Base-by-base conservation (phyloP, 495 filamentous ascomycete genomes). In the Xylaria bambusicola region DNA sequence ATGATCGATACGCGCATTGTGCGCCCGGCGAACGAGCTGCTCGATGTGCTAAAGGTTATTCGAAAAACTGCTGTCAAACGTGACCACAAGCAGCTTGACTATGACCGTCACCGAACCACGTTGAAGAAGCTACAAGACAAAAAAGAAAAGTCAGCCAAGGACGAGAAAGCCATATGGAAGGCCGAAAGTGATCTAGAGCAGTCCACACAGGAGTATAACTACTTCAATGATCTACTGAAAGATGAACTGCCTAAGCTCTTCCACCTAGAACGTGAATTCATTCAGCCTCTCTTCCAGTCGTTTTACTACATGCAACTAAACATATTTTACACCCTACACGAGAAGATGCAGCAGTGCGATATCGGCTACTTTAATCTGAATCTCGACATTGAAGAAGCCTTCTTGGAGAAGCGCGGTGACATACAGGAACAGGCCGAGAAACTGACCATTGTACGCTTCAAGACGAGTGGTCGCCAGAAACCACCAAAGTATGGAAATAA, bases 241-340 rank as follows among this genome's bases (percentile, higher is more conserved):
- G 88, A 93, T 6, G 94, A 99, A 73, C 81, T 99, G 40, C 95
- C 94, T 31, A 91, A 92, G 71, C 81, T 99, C 5, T 99, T 99
- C 75, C 66, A 73, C 18, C 84, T 98, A n/a, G 95, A 98, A 73
- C 83, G 91, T 57, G 90, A 99, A 70, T 98, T 99, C 75, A 99
- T 99, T 73, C 87, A 88, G 57, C 94, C 94, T 13, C 82, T 99
- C 7, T 99, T 99, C 82, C 95, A 97, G 66, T 96, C 92, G 31
- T 99, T 98, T 79, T 99, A 99, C 76, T 99, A 99, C 80, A 98
- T 99, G 95, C 94, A 99, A 73, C 84, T 99, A 55, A 99, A 99
- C 73, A 92, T 99, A 61, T 99, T 98, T 75, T 99, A 99, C 74
- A 98, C 95, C 0, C 80, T 99, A 33, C 94, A 99, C 73, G 94